Base-by-base conservation (phyloP, 768 basidiomycete genomes). In the Hydnomerulius pinastri region DNA sequence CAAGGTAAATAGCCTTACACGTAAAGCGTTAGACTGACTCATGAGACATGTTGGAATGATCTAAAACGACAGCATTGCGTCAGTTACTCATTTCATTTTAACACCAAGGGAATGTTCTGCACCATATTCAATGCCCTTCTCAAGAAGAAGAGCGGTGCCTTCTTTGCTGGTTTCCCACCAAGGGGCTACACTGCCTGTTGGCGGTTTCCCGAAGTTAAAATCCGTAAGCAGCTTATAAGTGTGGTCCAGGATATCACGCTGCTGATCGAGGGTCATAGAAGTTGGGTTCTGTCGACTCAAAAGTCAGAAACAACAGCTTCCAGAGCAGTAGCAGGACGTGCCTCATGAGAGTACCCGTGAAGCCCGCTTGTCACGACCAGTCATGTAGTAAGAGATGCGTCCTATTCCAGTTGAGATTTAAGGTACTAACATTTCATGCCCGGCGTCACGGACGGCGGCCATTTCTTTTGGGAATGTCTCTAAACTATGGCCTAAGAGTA, bases 111-210 rank as follows among this genome's bases (percentile, higher is more conserved):
- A n/a, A n/a, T 12, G 25, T 17, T 6, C 45, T 43, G 50, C 2
- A 83, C 84, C 86, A 59, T 90, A 90, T 71, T 86, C 77, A 38
- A 90, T 85, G 0, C 88, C 88, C 54, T 84, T 83, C 30, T 85
- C 82, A 20, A 87, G 75, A 21, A 90, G 69, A 21, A 90, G 71
- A 13, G 78, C 67, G 0, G 80, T 81, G 4, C 82, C 83, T 63
- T 86, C 85, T 53, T 78, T 82, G 65, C 80, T 83, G 3, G 80
- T 80, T 63, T 90, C 88, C 87, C 87, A 90, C 86, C 87, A 90
- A 0, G 86, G 87, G 1, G 86, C 87, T 28, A 87, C 85, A 43
- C 77, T 80, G 32, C 82, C 83, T 62, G 79, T 81, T 0, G 82
- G 83, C 20, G 81, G 71, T 13, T 76, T 65, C 21, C 82, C 81